Percentiles rank a stretch among this genome's conserved stretches.
These are phyloP conservation scores for Aegilops tauschii DNA, from an alignment of 176 grass and related monocot species.

Conservation along the genomic window DNA sequence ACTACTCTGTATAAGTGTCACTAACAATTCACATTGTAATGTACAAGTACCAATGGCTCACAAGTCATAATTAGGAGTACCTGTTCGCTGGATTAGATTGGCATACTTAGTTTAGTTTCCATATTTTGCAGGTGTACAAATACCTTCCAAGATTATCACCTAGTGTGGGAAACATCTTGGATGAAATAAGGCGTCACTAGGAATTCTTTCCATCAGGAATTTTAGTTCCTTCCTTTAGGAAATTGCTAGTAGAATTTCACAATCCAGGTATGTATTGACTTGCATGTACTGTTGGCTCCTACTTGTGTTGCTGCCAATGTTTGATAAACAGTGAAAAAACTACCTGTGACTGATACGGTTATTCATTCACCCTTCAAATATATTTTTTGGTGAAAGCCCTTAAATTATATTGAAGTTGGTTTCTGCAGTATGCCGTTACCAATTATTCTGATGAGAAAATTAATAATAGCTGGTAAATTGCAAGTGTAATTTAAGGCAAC, in stretches of 20 bases:
- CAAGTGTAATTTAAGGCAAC: neutral
- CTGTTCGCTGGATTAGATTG: neutral
- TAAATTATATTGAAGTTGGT: neutral
- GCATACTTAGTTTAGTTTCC: slow-evolving; percentile 27
- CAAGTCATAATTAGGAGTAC: neutral
- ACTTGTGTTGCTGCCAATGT: neutral
- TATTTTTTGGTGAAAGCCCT: neutral
- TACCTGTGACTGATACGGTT: neutral
- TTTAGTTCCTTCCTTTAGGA: slow-evolving; percentile 21
- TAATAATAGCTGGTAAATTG: neutral
- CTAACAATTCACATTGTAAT: neutral
- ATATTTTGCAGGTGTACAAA: slow-evolving; percentile 72
- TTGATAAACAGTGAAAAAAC: neutral
- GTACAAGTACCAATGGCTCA: neutral
- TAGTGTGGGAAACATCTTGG: slow-evolving; percentile 73
- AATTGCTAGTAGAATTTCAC: slow-evolving; percentile 11
- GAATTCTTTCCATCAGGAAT: slow-evolving; percentile 13
- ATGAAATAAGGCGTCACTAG: slow-evolving; percentile 80
- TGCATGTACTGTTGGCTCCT: neutral
- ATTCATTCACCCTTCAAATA: neutral
- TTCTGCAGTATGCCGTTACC: neutral
- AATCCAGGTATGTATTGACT: slow-evolving; percentile 29
- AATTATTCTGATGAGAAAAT: neutral
- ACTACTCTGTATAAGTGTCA: neutral
- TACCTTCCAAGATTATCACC: slow-evolving; percentile 92